Evolutionary conservation across 2,329 filamentous ascomycete species (phyloP).

Genomic region (Metarhizium robertsii): DNA sequence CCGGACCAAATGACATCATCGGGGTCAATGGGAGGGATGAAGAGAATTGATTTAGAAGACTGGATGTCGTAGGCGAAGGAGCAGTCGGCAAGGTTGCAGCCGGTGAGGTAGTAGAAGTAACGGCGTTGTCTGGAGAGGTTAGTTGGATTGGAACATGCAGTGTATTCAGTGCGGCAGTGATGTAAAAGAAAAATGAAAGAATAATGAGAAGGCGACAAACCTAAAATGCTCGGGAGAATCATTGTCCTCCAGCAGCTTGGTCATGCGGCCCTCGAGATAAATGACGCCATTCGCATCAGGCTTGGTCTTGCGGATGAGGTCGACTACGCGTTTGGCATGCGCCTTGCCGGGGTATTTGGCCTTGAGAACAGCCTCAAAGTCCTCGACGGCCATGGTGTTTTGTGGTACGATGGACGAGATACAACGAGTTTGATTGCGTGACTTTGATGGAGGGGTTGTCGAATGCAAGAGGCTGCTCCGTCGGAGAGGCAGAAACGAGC

Average conservation of each 20-base stretch:
- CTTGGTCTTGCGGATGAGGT: slow-evolving; percentile 61
- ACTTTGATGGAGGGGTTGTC: not conserved
- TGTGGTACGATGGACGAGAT: not conserved
- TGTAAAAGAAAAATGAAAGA: not conserved
- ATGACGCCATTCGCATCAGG: slow-evolving; percentile 60
- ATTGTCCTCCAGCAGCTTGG: slow-evolving; percentile 77
- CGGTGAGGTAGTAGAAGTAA: slow-evolving; percentile 91
- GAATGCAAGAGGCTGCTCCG: not conserved
- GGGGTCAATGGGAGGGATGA: slow-evolving; percentile 82
- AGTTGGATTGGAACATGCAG: not conserved
- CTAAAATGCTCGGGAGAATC: slow-evolving; percentile 76
- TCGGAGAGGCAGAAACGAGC: not conserved
- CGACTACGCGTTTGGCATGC: slow-evolving; percentile 76
- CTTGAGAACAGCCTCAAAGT: slow-evolving; percentile 44
- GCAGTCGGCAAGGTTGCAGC: slow-evolving; percentile 71
- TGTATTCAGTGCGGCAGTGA: not conserved
- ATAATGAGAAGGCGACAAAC: slow-evolving; percentile 29
- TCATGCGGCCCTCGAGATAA: slow-evolving; percentile 81
- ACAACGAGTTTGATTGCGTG: not conserved
- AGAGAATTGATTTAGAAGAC: slow-evolving; percentile 67
- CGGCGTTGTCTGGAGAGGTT: slow-evolving; percentile 60
- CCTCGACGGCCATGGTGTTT: slow-evolving; percentile 25
- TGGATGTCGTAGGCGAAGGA: slow-evolving; percentile 73
- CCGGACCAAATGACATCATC: slow-evolving; percentile 91
- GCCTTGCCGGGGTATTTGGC: slow-evolving; percentile 74